Evolutionary conservation across 2,329 filamentous ascomycete species (phyloP).

Genomic region (Aspergillus puulaauensis): DNA sequence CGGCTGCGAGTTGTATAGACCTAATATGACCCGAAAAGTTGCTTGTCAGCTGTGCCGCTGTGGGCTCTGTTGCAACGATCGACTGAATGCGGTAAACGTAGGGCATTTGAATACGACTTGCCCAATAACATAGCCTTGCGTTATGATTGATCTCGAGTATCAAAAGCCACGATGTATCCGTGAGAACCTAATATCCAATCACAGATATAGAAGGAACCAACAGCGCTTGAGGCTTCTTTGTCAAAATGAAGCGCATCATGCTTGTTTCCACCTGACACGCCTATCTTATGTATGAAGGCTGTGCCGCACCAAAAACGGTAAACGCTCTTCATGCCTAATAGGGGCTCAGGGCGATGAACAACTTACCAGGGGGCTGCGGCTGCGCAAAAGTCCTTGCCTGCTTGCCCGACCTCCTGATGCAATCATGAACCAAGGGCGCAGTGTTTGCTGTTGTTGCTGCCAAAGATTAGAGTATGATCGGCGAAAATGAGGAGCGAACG

Average conservation of each 20-base stretch:
- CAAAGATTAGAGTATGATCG: background rate
- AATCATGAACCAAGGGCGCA: background rate
- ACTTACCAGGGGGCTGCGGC: too few species aligned
- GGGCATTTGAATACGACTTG: background rate
- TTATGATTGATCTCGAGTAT: background rate
- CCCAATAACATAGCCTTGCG: background rate
- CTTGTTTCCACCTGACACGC: background rate
- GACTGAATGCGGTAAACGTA: background rate
- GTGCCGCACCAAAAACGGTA: slow-evolving; percentile 16
- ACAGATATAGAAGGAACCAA: background rate
- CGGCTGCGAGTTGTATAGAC: background rate
- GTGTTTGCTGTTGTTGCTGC: background rate
- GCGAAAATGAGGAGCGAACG: background rate
- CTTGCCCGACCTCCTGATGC: background rate
- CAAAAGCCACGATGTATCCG: background rate
- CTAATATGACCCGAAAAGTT: background rate
- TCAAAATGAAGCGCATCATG: background rate
- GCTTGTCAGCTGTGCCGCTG: background rate
- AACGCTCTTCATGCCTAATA: background rate
- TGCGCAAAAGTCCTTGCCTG: background rate
- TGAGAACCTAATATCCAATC: background rate
- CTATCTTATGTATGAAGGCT: slow-evolving; percentile 14
- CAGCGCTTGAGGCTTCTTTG: background rate
- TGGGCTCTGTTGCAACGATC: background rate
- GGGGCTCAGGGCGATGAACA: too few species aligned